Percentiles rank a stretch among this genome's conserved stretches.
These are phyloP conservation scores for Orbilia oligospora DNA, from an alignment of 2,329 filamentous ascomycete genomes.

Conservation along the genomic window DNA sequence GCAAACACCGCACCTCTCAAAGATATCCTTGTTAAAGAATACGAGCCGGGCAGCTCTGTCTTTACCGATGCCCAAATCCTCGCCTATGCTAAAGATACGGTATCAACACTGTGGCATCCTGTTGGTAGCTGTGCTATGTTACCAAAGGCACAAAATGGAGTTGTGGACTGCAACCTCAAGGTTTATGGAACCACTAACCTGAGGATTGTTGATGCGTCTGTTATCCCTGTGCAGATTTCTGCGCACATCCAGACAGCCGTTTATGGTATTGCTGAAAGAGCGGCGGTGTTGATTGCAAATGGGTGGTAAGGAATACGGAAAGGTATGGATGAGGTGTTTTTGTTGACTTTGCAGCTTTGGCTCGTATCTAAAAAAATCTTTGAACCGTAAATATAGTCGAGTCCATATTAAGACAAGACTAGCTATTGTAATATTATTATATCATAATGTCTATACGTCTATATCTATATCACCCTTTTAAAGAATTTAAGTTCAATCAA, in stretches of 20 bases:
- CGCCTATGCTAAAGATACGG: conserved; percentile 84
- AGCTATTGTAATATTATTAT: conserved; percentile 63
- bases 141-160: conserved; percentile 77
- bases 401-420: too few species aligned
- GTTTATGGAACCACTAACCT: conserved; percentile 80
- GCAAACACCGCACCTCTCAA: conserved; percentile 83
- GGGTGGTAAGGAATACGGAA: conserved; percentile 70
- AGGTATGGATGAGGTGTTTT: neutral
- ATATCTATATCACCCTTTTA: too few species aligned
- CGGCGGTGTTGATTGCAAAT: conserved; percentile 84
- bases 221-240: conserved; percentile 75
- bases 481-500: too few species aligned
- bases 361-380: neutral
- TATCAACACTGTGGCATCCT: conserved; percentile 92
- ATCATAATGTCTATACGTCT: conserved; percentile 68
- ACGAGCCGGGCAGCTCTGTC: conserved; percentile 80
- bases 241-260: conserved; percentile 75
- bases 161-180: conserved; percentile 82
- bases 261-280: conserved; percentile 88
- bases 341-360: neutral
- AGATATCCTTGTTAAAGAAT: conserved; percentile 85
- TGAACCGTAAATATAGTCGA: too few species aligned
- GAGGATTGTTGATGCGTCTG: conserved; percentile 86
- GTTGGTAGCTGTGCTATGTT: conserved; percentile 93
- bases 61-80: conserved; percentile 84